These are phyloP conservation scores for Globisporangium alternatum DNA, from an alignment of 352 stramenopile species.

Conservation along the genomic window DNA sequence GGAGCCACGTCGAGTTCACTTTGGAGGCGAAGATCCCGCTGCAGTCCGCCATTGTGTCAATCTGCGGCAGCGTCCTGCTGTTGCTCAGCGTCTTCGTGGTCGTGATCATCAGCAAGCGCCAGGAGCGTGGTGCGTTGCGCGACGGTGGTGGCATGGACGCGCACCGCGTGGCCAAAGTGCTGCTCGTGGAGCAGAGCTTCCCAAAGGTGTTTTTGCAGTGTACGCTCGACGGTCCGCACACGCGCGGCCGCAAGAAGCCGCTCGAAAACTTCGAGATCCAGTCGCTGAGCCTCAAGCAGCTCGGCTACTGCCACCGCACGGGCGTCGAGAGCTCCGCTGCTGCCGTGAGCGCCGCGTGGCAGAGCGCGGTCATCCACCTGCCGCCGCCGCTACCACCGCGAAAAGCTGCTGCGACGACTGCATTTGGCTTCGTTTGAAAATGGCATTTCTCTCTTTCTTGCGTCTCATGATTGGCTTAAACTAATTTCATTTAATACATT, in stretches of 20 bases:
- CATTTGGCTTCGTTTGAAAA: background rate
- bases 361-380: slow-evolving; percentile 11
- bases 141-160: slow-evolving; percentile 17
- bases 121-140: slow-evolving; percentile 20
- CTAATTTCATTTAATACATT: background rate
- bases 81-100: slow-evolving; percentile 17
- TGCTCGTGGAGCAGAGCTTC: slow-evolving; percentile 33
- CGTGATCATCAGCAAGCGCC: slow-evolving; percentile 18
- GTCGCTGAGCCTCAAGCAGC: slow-evolving; percentile 27
- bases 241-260: slow-evolving; percentile 10
- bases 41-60: slow-evolving; percentile 29
- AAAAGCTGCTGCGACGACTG: background rate
- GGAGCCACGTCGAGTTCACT: slow-evolving; percentile 27
- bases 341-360: background rate
- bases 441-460: background rate
- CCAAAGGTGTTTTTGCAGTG: slow-evolving; percentile 36
- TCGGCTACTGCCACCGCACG: slow-evolving; percentile 13
- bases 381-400: background rate
- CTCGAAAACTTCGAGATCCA: slow-evolving; percentile 29
- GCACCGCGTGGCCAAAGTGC: slow-evolving; percentile 38
- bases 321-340: background rate
- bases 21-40: slow-evolving; percentile 37
- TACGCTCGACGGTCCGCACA: slow-evolving; percentile 21
- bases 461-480: slow-evolving; percentile 7
- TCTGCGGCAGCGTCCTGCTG: slow-evolving; percentile 21